These are phyloP conservation scores for Ustilago vetiveriae DNA, from an alignment of 1,284 basidiomycete species.

Conservation along the genomic window DNA sequence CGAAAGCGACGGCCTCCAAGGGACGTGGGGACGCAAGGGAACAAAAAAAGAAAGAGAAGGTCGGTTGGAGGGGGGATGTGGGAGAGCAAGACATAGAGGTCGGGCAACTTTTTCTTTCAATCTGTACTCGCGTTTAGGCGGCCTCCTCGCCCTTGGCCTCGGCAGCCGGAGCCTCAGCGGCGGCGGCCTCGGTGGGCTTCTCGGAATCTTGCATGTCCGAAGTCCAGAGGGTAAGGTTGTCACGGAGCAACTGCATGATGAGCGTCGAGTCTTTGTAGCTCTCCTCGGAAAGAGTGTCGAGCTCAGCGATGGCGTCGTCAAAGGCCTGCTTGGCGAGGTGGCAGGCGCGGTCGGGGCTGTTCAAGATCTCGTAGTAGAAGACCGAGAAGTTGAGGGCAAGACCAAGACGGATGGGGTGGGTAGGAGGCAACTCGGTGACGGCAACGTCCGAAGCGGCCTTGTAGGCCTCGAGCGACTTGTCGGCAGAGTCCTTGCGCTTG, in stretches of 20 bases:
- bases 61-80: slow-evolving; percentile 1
- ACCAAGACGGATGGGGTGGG: slow-evolving; percentile 98
- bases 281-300: slow-evolving; percentile 99
- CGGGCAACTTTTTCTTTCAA: slow-evolving; percentile 38
- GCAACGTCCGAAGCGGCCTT: slow-evolving; percentile 99
- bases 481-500: slow-evolving; percentile 97
- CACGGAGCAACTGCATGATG: slow-evolving; percentile 98
- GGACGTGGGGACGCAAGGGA: slow-evolving; percentile 31
- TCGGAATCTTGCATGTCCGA: slow-evolving; percentile 80
- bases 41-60: slow-evolving; percentile 1
- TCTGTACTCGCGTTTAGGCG: slow-evolving; percentile 52
- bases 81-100: slow-evolving; percentile 12
- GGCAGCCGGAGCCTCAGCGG: slow-evolving; percentile 58
- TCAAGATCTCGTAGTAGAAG: slow-evolving; percentile 99
- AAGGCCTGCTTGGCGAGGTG: slow-evolving; percentile 99
- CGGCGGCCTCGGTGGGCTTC: slow-evolving; percentile 66
- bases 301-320: slow-evolving; percentile 99
- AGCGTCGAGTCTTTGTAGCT: slow-evolving; percentile 92
- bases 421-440: slow-evolving; percentile 95
- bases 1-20: slow-evolving; percentile 47
- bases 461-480: slow-evolving; percentile 99
- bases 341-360: slow-evolving; percentile 98
- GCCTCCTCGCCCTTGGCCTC: slow-evolving; percentile 66
- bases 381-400: slow-evolving; percentile 99
- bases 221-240: slow-evolving; percentile 96